phyloP scores from a whole-genome alignment of 495 filamentous ascomycete genomes.

The Aspergillus sparsus region DNA sequence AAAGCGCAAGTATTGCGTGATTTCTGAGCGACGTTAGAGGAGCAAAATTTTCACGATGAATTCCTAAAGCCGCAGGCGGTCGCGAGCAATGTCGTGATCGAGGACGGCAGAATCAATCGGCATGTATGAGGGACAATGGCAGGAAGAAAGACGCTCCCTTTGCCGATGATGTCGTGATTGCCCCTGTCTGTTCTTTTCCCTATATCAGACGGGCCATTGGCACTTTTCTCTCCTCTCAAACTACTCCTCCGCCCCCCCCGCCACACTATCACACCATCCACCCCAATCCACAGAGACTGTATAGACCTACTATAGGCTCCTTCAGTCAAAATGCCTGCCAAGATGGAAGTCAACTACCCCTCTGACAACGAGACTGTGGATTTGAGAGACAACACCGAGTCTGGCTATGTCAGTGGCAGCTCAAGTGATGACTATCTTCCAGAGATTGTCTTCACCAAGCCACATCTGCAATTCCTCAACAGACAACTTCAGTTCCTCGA shows the following conservation, averaged over 20 bases:
- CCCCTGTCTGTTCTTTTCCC: conserved; percentile 32
- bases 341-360: conserved; percentile 41
- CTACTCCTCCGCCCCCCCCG: conserved; percentile 19
- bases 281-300: background rate
- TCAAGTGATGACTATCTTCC: conserved; percentile 67
- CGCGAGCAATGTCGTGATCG: conserved; percentile 38
- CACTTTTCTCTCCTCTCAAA: conserved; percentile 25
- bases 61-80: conserved; percentile 37
- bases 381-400: conserved; percentile 60
- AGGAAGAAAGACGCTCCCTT: conserved; percentile 28
- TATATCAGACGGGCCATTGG: conserved; percentile 33
- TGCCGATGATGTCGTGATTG: conserved; percentile 42
- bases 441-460: conserved; percentile 81
- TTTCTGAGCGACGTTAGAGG: conserved; percentile 29
- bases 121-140: conserved; percentile 29
- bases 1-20: conserved; percentile 45
- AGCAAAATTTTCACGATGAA: conserved; percentile 29
- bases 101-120: conserved; percentile 36
- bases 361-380: conserved; percentile 43
- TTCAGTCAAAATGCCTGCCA: conserved; percentile 44
- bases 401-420: conserved; percentile 81
- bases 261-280: conserved; percentile 12
- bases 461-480: conserved; percentile 89
- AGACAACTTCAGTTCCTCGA: conserved; percentile 79
- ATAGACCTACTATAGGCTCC: conserved; percentile 10